Evolutionary conservation across 2,329 filamentous ascomycete species (phyloP).

Genomic region (Cordyceps cateniannulata): DNA sequence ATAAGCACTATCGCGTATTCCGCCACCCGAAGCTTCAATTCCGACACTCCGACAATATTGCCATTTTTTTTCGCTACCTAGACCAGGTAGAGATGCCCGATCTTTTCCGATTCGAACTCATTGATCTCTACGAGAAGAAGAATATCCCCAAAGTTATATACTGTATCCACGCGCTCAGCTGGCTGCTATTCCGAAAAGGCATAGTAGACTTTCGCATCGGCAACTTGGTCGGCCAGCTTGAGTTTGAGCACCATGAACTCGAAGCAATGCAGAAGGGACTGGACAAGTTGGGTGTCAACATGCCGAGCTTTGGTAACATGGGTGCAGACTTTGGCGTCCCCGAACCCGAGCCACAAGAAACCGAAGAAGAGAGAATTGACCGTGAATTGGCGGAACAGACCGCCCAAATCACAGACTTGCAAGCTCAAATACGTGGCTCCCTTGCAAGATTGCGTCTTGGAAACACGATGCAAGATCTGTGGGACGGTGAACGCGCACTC

Average conservation of each 20-base stretch:
- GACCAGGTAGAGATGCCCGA: conserved; percentile 90
- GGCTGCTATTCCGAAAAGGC: conserved; percentile 92
- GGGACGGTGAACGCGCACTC: conserved; percentile 75
- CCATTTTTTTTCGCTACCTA: conserved; percentile 88
- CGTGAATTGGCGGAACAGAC: conserved; percentile 77
- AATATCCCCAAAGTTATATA: conserved; percentile 99
- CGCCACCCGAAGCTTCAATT: conserved; percentile 79
- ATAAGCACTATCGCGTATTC: conserved; percentile 75
- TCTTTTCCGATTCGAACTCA: conserved; percentile 92
- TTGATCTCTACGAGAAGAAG: conserved; percentile 98
- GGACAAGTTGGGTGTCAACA: conserved; percentile 87
- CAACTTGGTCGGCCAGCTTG: conserved; percentile 89
- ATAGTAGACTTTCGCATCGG: conserved; percentile 94
- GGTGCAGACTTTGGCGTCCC: conserved; percentile 87
- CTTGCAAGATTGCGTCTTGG: conserved; percentile 71
- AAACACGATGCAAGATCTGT: conserved; percentile 78
- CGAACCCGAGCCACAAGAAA: conserved; percentile 72
- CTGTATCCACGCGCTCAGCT: conserved; percentile 94
- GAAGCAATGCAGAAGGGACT: conserved; percentile 96
- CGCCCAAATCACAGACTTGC: conserved; percentile 66
- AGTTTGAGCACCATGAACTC: conserved; percentile 96
- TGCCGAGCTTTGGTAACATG: conserved; percentile 98
- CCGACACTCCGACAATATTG: conserved; percentile 96
- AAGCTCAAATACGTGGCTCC: conserved; percentile 80
- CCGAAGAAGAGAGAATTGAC: conserved; percentile 81